Evolutionary conservation across 2,329 filamentous ascomycete genomes (phyloP).

Genomic region (Alternaria sp.): DNA sequence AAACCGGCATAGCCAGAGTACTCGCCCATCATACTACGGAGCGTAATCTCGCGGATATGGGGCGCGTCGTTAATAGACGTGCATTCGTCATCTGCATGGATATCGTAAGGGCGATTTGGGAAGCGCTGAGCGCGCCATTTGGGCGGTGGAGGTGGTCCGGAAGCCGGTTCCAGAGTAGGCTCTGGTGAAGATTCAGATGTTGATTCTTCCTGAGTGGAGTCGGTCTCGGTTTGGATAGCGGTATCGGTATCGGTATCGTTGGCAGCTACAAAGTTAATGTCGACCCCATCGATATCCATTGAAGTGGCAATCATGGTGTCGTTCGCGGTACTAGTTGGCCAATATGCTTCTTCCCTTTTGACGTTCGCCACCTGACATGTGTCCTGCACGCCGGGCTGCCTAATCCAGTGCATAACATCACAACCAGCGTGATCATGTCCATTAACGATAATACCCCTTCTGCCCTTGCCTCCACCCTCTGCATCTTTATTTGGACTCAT

Average conservation of each 20-base stretch:
- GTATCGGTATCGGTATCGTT: constrained; percentile 9
- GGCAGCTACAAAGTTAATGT: constrained; percentile 6
- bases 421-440: constrained; percentile 97
- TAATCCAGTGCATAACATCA: constrained; percentile 79
- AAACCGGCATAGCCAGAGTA: constrained; percentile 93
- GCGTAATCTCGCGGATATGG: constrained; percentile 86
- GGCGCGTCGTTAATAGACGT: constrained; percentile 45
- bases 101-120: constrained; percentile 27
- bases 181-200: constrained; percentile 8
- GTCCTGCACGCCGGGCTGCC: constrained; percentile 25
- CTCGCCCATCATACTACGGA: constrained; percentile 98
- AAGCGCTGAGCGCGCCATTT: constrained; percentile 38
- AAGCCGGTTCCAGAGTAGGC: neutral
- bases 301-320: constrained; percentile 5
- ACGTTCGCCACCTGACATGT: constrained; percentile 21
- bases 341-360: constrained; percentile 24
- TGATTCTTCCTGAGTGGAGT: constrained; percentile 5
- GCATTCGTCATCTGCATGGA: constrained; percentile 47
- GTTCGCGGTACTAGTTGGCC: constrained; percentile 16
- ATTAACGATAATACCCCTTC: constrained; percentile 82
- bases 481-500: constrained; percentile 71
- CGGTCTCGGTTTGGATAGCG: neutral
- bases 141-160: constrained; percentile 9
- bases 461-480: constrained; percentile 69
- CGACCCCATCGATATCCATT: constrained; percentile 2